Percentiles rank a stretch among this genome's conserved stretches.
Conservation (phyloP, 768 basidiomycete species). For the Auriculariales sp. region DNA sequence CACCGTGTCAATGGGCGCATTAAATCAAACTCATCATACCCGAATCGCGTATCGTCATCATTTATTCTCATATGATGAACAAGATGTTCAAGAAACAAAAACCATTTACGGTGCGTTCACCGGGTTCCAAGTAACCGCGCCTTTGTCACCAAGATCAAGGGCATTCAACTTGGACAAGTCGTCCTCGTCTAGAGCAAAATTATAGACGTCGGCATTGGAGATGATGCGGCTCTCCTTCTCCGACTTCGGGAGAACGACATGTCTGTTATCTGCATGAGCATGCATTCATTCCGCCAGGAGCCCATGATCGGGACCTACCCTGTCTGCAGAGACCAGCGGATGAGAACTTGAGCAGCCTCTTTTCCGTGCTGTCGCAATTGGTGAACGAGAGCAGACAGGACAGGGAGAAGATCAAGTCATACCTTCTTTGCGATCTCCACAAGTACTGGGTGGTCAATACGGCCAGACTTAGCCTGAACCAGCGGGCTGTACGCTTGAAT, state of each 20-base stretch:
- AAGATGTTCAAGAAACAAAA: neutral
- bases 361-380: conserved; percentile 13
- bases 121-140: conserved; percentile 77
- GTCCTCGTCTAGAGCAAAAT: conserved; percentile 51
- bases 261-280: conserved; percentile 26
- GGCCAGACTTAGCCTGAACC: conserved; percentile 10
- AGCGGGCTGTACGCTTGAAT: conserved; percentile 27
- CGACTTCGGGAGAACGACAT: conserved; percentile 73
- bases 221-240: conserved; percentile 52
- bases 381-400: neutral
- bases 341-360: conserved; percentile 24
- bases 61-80: no score
- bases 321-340: conserved; percentile 29
- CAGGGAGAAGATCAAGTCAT: neutral
- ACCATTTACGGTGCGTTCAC: conserved; percentile 26
- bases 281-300: neutral
- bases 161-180: conserved; percentile 54
- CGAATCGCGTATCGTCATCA: no score
- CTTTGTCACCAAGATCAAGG: conserved; percentile 58
- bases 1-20: no score
- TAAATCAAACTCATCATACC: no score
- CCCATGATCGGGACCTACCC: conserved; percentile 14
- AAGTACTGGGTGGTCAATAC: conserved; percentile 11
- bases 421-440: conserved; percentile 12
- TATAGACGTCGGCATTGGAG: conserved; percentile 60